A percentile compares a stretch with the other conserved stretches of the same genome.
Conservation (phyloP, 306 rosid species). For the Dryas drummondii region DNA sequence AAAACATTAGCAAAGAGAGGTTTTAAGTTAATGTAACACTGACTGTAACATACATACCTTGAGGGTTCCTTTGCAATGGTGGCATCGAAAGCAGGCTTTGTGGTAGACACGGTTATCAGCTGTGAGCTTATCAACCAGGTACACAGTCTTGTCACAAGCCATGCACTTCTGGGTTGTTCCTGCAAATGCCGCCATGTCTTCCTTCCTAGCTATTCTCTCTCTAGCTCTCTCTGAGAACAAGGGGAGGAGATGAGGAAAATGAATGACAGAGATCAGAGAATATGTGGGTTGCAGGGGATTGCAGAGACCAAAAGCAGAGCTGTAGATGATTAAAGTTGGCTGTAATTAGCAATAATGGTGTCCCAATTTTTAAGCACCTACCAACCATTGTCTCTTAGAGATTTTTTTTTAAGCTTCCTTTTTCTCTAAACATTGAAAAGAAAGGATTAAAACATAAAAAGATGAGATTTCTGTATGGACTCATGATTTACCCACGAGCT, state of each 20-base stretch:
- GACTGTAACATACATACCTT: conserved; percentile 46
- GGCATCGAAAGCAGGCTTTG: conserved; percentile 98
- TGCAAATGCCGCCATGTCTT: conserved; percentile 79
- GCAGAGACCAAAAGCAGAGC: conserved; percentile 49
- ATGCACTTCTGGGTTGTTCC: conserved; percentile 99
- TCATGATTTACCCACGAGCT: conserved; percentile 5
- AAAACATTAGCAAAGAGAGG: not conserved
- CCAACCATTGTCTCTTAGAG: conserved; percentile 38
- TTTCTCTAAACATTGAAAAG: conserved; percentile 17
- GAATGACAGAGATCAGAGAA: conserved; percentile 21
- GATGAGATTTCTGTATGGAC: not conserved
- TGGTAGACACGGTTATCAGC: conserved; percentile 90
- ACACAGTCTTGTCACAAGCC: conserved; percentile 98
- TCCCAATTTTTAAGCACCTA: conserved; percentile 57
- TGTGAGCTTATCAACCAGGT: conserved; percentile 91
- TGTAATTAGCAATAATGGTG: conserved; percentile 56
- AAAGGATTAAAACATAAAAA: not conserved
- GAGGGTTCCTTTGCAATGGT: conserved; percentile 98
- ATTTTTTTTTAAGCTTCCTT: conserved; percentile 2
- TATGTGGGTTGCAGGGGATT: conserved; percentile 39
- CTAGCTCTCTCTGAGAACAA: conserved; percentile 3
- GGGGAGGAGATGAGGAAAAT: conserved; percentile 31
- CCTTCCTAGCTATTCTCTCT: not conserved
- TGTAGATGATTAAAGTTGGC: conserved; percentile 47
- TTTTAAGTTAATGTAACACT: not conserved